Evolutionary conservation across 176 grass and related monocot genomes (phyloP), one percentile per base, ranked within the genome.

Genomic region (Bromus sterilis): DNA sequence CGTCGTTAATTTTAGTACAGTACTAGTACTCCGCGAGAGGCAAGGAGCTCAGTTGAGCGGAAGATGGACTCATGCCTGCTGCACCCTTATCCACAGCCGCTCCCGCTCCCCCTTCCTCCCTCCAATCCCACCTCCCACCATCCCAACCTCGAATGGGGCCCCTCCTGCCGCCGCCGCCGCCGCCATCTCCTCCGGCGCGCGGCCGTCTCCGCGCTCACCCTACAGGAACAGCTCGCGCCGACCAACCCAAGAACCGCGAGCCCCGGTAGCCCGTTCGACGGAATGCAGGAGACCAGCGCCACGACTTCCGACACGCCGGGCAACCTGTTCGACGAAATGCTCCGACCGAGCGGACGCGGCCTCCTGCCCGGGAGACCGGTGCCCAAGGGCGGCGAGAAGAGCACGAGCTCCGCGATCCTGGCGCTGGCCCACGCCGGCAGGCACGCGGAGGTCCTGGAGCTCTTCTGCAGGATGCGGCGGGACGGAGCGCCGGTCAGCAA

Each of bases 21-120:
- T 25, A 69, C 35, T 24, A 74, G 15, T 56, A 61, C 24, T 42
- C 10, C 16, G 26, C 1, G 2, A 18, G 23, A 60, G 62, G 62
- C 62, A 34, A 63, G 14, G 20, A 77, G 56, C 24, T 30, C 75
- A 1, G 9, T 33, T 7, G 66, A 83, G 57, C 66, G 28, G 35
- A 56, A 34, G 56, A 86, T 89, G 87, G 73, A 84, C 69, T 56
- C 43, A 29, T 56, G 35, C 66, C 80, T 88, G 44, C 44, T 89
- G 14, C 78, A 44, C 43, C 87, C 87, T 86, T 82, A 77, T 86
- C 87, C 87, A 82, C 78, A 60, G 56, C 83, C 56, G 56, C 83
- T 65, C 11, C 83, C 56, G 56, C 83, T 65, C 11, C 43, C 62
- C 62, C 56, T 77, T 16, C 72, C 78, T 41, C 56, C 55, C 37